Conservation (phyloP, 2,329 filamentous ascomycete species). For the Coleophoma cylindrospora region DNA sequence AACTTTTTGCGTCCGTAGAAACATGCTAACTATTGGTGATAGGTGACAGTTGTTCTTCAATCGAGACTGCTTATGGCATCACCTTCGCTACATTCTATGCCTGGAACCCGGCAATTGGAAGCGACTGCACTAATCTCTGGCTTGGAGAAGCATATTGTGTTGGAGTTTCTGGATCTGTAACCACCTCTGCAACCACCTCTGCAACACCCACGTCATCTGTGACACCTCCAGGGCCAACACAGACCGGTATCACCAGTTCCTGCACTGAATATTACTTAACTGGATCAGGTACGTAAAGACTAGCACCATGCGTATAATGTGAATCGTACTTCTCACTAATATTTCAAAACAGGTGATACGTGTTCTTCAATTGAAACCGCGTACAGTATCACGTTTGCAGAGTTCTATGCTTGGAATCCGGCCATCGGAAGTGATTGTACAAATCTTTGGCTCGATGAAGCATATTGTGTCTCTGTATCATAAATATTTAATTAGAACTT, state of each 20-base stretch:
- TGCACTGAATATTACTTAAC: slow-evolving; percentile 4
- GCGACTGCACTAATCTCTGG: slow-evolving; percentile 20
- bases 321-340: background rate
- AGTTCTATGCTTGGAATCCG: slow-evolving; percentile 29
- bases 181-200: background rate
- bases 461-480: slow-evolving; percentile 16
- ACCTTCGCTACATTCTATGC: slow-evolving; percentile 15
- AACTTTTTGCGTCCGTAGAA: background rate
- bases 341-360: background rate
- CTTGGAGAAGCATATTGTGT: slow-evolving; percentile 16
- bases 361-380: slow-evolving; percentile 14
- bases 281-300: background rate
- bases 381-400: slow-evolving; percentile 17
- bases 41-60: background rate
- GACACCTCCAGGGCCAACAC: slow-evolving; percentile 14
- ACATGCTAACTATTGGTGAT: background rate
- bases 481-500: background rate
- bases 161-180: background rate
- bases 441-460: slow-evolving; percentile 18
- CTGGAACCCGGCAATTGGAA: slow-evolving; percentile 27
- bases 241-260: slow-evolving; percentile 11
- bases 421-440: slow-evolving; percentile 20
- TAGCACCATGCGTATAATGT: background rate
- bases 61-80: slow-evolving; percentile 14
- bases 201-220: background rate